Evolutionary conservation across 2,329 filamentous ascomycete genomes (phyloP).

Genomic region (Pseudogymnoascus sp.): DNA sequence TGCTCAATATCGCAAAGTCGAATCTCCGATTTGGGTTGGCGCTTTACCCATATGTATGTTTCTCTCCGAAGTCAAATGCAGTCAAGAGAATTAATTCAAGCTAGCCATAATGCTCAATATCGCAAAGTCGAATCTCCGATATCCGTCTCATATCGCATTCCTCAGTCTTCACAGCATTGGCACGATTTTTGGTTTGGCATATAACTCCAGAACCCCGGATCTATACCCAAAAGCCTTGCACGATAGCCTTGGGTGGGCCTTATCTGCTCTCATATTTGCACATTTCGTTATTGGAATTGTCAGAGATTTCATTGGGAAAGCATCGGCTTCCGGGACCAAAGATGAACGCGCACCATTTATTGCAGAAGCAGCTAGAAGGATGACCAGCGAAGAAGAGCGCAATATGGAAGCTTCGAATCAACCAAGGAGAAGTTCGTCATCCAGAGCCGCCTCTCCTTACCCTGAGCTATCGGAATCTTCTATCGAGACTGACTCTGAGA

Average conservation of each 20-base stretch:
- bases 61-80: constrained; percentile 10
- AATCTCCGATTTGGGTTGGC: constrained; percentile 10
- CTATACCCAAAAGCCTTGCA: neutral
- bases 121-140: constrained; percentile 10
- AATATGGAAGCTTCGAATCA: neutral
- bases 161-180: constrained; percentile 8
- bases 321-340: neutral
- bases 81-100: neutral
- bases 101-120: constrained; percentile 11
- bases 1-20: constrained; percentile 12
- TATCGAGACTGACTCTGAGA: constrained; percentile 4
- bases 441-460: neutral
- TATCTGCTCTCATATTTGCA: neutral
- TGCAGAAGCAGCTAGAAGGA: neutral
- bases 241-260: constrained; percentile 7
- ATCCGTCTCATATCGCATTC: constrained; percentile 9
- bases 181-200: constrained; percentile 1
- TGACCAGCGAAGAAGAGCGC: neutral
- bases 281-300: constrained; percentile 9
- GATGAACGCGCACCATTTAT: neutral
- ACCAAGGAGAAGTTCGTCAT: constrained; percentile 10
- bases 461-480: constrained; percentile 2
- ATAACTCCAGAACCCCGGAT: constrained; percentile 10
- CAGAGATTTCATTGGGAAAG: neutral
- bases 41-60: constrained; percentile 11